Conservation (phyloP, 208 protist genomes). For the Leishmania tropica region DNA sequence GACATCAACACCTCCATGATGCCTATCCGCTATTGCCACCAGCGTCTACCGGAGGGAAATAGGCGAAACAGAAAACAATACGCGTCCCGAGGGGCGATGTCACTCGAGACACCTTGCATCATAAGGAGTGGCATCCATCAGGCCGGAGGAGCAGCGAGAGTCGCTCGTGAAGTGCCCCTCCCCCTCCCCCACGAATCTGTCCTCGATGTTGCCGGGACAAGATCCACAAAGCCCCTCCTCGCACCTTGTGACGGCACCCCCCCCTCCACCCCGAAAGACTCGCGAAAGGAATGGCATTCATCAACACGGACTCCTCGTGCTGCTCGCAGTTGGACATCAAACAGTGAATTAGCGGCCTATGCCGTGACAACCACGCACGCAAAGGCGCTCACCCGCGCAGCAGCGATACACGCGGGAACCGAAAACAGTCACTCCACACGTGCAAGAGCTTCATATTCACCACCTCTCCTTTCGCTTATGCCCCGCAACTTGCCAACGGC, state of each 20-base stretch:
- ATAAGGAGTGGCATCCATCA: not conserved
- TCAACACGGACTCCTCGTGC: not conserved
- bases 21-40: no score
- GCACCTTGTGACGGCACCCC: not conserved
- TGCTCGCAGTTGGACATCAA: not conserved
- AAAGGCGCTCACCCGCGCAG: not conserved
- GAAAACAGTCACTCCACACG: not conserved
- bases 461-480: not conserved
- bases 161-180: not conserved
- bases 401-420: not conserved
- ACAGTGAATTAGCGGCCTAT: not conserved
- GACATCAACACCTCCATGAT: not conserved
- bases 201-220: not conserved
- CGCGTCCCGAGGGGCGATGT: not conserved
- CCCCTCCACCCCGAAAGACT: not conserved
- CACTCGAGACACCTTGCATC: not conserved
- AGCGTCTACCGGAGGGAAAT: no score
- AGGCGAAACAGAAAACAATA: not conserved
- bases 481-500: not conserved
- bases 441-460: not conserved
- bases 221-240: not conserved
- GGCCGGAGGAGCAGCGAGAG: not conserved
- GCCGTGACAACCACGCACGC: not conserved
- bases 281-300: not conserved
- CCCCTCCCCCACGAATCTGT: not conserved